Evolutionary conservation across 2,329 filamentous ascomycete genomes (phyloP).

Genomic region (Tolypocladium amazonense): DNA sequence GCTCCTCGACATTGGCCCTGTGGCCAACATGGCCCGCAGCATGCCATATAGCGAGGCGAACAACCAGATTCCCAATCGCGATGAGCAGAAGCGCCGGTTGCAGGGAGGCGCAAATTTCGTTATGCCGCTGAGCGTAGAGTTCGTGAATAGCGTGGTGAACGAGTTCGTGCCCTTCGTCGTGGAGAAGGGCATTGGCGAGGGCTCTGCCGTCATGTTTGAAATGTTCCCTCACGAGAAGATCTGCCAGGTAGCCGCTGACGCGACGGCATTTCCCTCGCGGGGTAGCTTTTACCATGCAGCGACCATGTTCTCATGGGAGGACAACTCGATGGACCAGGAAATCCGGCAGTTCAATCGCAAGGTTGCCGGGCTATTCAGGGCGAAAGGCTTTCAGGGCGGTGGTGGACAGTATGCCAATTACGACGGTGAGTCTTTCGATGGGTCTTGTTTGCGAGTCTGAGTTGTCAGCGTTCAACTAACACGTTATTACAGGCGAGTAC

Average conservation of each 20-base stretch:
- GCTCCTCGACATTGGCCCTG: slow-evolving; percentile 22
- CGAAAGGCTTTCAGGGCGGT: slow-evolving; percentile 11
- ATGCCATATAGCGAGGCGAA: slow-evolving; percentile 30
- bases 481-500: slow-evolving; percentile 11
- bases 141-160: slow-evolving; percentile 15
- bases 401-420: slow-evolving; percentile 7
- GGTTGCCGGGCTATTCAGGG: slow-evolving; percentile 14
- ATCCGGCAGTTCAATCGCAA: slow-evolving; percentile 27
- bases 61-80: slow-evolving; percentile 15
- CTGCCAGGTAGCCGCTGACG: slow-evolving; percentile 19
- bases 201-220: slow-evolving; percentile 24
- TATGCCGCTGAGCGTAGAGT: slow-evolving; percentile 23
- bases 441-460: background rate
- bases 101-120: slow-evolving; percentile 30
- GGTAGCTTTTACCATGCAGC: slow-evolving; percentile 32
- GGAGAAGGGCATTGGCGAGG: slow-evolving; percentile 9
- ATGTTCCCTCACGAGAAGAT: slow-evolving; percentile 18
- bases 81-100: slow-evolving; percentile 20
- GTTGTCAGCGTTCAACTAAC: background rate
- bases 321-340: slow-evolving; percentile 21
- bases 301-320: slow-evolving; percentile 28
- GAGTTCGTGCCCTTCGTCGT: slow-evolving; percentile 16
- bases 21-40: slow-evolving; percentile 21
- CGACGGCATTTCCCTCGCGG: slow-evolving; percentile 34
- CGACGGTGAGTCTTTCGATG: background rate